A percentile compares a stretch with the other conserved stretches of the same genome.
phyloP scores from a whole-genome alignment of 1,284 basidiomycete genomes.

The Rhodotorula sp. region DNA sequence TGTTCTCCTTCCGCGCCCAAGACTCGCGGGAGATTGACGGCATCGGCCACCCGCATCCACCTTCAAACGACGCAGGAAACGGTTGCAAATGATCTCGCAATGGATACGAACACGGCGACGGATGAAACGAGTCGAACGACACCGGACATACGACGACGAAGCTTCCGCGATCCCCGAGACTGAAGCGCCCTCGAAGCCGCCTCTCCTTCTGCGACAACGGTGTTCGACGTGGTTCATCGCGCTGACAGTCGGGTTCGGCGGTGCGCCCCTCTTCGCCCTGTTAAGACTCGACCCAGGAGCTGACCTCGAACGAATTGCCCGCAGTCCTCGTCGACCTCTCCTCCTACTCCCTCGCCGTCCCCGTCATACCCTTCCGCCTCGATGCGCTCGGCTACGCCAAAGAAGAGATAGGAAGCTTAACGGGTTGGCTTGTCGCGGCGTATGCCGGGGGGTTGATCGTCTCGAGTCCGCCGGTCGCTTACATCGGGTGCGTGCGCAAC shows the following conservation, averaged over 20 bases:
- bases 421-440: constrained; percentile 43
- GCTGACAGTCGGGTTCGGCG: constrained; percentile 18
- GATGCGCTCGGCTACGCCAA: constrained; percentile 40
- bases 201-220: constrained; percentile 13
- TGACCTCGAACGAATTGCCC: too few relatives aligned
- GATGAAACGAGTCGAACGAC: too few relatives aligned
- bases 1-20: too few relatives aligned
- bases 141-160: too few relatives aligned
- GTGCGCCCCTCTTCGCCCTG: neutral
- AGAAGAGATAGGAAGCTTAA: constrained; percentile 29
- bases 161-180: too few relatives aligned
- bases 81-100: too few relatives aligned
- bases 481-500: neutral
- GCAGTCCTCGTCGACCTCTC: constrained; percentile 32
- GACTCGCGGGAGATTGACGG: too few relatives aligned
- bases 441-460: constrained; percentile 41
- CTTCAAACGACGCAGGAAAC: too few relatives aligned
- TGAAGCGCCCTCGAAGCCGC: neutral
- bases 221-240: constrained; percentile 25
- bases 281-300: too few relatives aligned
- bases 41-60: too few relatives aligned
- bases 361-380: constrained; percentile 43
- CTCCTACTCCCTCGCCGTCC: constrained; percentile 21
- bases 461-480: constrained; percentile 14
- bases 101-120: too few relatives aligned